Percentiles rank a stretch among this genome's conserved stretches.
Evolutionary conservation across 805 yeast species (phyloP).

Genomic region (Wickerhamomyces chambardii): DNA sequence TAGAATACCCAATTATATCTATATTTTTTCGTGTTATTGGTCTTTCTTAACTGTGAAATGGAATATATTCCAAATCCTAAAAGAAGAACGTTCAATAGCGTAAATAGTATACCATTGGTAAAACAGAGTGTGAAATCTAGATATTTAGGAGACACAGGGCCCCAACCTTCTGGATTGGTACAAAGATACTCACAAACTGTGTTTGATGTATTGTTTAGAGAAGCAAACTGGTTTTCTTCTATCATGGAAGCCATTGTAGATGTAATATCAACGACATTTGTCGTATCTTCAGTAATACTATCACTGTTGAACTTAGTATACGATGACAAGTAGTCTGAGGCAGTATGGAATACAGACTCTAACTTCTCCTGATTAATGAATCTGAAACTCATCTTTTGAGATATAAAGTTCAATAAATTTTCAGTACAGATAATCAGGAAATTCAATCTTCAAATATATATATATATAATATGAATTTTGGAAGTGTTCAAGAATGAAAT

Average conservation of each 20-base stretch:
- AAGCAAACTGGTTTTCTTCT: too few species aligned
- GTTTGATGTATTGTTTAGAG: neutral
- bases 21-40: slow-evolving; percentile 18
- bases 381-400: neutral
- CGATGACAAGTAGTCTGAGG: neutral
- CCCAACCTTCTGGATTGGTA: slow-evolving; percentile 28
- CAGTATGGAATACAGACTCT: neutral
- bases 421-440: too few species aligned
- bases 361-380: slow-evolving; percentile 1
- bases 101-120: slow-evolving; percentile 40
- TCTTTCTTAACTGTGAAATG: slow-evolving; percentile 16
- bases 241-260: too few species aligned
- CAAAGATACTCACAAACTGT: slow-evolving; percentile 7
- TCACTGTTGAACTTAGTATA: neutral
- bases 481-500: too few species aligned
- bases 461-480: too few species aligned
- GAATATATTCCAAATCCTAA: slow-evolving; percentile 32
- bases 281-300: neutral
- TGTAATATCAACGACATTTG: neutral
- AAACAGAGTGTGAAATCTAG: slow-evolving; percentile 56
- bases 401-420: too few species aligned
- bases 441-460: too few species aligned
- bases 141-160: slow-evolving; percentile 29
- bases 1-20: slow-evolving; percentile 28
- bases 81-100: slow-evolving; percentile 31